These are phyloP conservation scores for Amaranthus cruentus DNA, from an alignment of 148 eudicot species.

Conservation along the genomic window DNA sequence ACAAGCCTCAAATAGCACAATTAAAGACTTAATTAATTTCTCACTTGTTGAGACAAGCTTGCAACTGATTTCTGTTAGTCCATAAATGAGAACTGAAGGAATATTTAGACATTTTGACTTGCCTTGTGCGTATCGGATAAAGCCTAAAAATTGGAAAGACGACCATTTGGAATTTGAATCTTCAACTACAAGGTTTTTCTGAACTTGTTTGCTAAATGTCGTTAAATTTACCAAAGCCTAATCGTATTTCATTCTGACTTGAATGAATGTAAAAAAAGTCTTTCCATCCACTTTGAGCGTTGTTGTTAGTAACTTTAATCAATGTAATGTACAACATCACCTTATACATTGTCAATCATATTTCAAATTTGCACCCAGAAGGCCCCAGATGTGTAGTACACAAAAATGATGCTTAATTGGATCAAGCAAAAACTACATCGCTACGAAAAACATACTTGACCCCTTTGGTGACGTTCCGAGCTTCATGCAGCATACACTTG, in stretches of 20 bases:
- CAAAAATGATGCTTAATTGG: not conserved
- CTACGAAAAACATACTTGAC: constrained; percentile 80
- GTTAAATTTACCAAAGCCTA: no score
- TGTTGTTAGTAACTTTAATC: not conserved
- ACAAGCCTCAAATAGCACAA: no score
- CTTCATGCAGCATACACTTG: constrained; percentile 92
- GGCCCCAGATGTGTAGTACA: not conserved
- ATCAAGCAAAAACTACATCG: constrained; percentile 73
- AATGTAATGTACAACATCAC: not conserved
- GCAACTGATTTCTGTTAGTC: no score
- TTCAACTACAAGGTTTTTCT: no score
- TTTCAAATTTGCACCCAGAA: not conserved
- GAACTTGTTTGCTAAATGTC: no score
- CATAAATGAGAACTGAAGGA: not conserved
- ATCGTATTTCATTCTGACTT: no score
- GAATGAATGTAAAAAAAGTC: not conserved
- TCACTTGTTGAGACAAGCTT: not conserved
- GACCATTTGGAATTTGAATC: not conserved
- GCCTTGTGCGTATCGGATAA: not conserved
- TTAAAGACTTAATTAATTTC: not conserved
- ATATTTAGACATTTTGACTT: not conserved
- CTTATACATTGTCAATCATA: constrained; percentile 13
- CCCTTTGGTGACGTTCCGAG: constrained; percentile 72
- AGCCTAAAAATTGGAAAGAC: not conserved
- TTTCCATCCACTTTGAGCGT: not conserved